A percentile compares a stretch with the other conserved stretches of the same genome.
These are phyloP conservation scores for Mrakia blollopis DNA, from an alignment of 768 basidiomycete genomes.

Conservation along the genomic window DNA sequence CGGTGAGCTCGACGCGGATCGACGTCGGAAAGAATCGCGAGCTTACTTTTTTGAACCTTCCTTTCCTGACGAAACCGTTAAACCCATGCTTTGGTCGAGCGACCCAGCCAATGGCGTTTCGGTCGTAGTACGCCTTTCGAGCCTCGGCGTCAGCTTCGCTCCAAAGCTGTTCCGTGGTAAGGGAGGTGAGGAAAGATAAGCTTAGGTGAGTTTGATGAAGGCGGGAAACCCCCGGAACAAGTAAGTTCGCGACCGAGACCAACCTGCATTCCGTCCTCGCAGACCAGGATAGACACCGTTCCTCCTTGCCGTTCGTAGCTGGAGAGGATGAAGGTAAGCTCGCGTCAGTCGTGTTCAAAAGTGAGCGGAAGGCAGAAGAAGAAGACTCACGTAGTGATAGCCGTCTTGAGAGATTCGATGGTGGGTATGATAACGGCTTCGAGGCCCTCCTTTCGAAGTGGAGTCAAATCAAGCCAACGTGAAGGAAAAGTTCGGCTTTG, in stretches of 20 bases:
- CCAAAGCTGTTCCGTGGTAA: conserved; percentile 23
- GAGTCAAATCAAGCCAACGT: neutral
- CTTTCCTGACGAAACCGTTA: conserved; percentile 72
- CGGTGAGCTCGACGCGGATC: too few species aligned
- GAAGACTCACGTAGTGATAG: conserved; percentile 61
- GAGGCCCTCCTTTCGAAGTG: conserved; percentile 33
- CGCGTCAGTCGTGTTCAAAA: too few species aligned
- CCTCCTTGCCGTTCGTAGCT: conserved; percentile 78
- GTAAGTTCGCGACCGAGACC: conserved; percentile 8
- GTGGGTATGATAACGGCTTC: conserved; percentile 37
- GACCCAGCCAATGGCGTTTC: conserved; percentile 71
- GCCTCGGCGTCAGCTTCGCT: conserved; percentile 58
- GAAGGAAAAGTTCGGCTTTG: neutral
- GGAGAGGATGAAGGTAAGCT: neutral
- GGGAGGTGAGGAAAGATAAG: neutral
- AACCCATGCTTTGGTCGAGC: conserved; percentile 68
- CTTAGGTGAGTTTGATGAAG: too few species aligned
- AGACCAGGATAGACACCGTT: conserved; percentile 69
- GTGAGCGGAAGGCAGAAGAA: neutral
- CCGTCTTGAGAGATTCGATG: conserved; percentile 62
- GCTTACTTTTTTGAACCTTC: conserved; percentile 73
- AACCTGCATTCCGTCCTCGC: conserved; percentile 77
- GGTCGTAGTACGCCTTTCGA: conserved; percentile 66
- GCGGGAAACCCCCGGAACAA: too few species aligned
- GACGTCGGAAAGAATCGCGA: neutral